phyloP scores from a whole-genome alignment of 768 basidiomycete genomes.

The Panellus pusillus region DNA sequence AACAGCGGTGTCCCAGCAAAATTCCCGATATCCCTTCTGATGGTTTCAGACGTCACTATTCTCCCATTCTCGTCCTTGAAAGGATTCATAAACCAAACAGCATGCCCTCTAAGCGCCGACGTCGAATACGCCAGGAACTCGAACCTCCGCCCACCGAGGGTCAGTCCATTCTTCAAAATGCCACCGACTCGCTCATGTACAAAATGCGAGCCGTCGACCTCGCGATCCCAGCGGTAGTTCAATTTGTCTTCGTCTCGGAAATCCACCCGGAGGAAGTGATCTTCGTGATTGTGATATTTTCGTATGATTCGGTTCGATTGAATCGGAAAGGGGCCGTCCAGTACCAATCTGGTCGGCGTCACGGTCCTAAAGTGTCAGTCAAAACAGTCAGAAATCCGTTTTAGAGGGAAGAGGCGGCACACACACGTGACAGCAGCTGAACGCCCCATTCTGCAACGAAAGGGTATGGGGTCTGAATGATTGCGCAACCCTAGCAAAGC shows the following conservation, averaged over 20 bases:
- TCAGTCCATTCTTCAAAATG: conserved; percentile 62
- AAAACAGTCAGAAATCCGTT: no score
- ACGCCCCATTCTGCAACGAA: conserved; percentile 37
- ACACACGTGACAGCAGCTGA: conserved; percentile 67
- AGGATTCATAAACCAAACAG: conserved; percentile 78
- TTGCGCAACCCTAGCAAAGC: conserved; percentile 42
- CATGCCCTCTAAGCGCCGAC: conserved; percentile 75
- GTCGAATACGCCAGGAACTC: conserved; percentile 83
- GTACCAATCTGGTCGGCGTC: conserved; percentile 69
- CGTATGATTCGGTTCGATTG: conserved; percentile 85
- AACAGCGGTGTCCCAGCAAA: conserved; percentile 54
- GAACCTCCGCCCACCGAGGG: conserved; percentile 68
- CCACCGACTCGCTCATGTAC: conserved; percentile 59
- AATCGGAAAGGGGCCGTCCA: conserved; percentile 75
- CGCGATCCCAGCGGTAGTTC: conserved; percentile 70
- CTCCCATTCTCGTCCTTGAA: conserved; percentile 50
- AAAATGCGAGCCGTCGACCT: conserved; percentile 58
- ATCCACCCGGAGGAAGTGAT: conserved; percentile 79
- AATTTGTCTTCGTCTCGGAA: conserved; percentile 83
- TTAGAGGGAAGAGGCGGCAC: background rate
- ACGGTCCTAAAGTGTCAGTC: conserved; percentile 41
- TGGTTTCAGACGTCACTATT: conserved; percentile 51
- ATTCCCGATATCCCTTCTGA: conserved; percentile 66
- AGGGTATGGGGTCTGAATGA: conserved; percentile 27
- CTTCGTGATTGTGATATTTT: conserved; percentile 54